Base-by-base conservation (phyloP, 2,329 filamentous ascomycete genomes). In the Aspergillus fructus region DNA sequence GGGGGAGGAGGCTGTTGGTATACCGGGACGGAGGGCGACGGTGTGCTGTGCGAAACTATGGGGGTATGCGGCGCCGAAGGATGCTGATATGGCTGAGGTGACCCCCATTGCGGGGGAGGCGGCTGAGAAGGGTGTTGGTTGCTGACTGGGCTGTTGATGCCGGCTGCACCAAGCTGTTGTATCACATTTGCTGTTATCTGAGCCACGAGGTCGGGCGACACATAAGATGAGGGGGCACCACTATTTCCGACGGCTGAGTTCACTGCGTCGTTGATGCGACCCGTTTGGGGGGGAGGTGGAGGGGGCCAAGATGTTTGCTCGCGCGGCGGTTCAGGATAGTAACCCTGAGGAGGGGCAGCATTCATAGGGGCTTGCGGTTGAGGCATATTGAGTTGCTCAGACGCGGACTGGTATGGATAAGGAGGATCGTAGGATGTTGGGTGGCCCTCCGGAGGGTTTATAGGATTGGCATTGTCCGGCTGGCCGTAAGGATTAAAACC, bases 141-240 rank as follows among this genome's bases (percentile, higher is more conserved):
- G 42, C 60, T 61, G 55, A 66, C 71, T 27, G 67, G 23, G 50
- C 68, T 71, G 65, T 73, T 66, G 58, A 77, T 59, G 46, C 76
- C 76, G 48, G 78, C 73, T 41, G 73, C 75, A 64, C 81, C 84
- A 62, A 85, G 76, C 57, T 86, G 82, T 68, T 84, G 83, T 48
- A 85, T 82, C 24, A 85, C 80, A 55, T 76, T 81, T 54, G 81
- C 80, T 1, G 83, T 86, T 62, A 88, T 84, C 59, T 85, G 81
- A 48, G 83, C 81, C 50, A 89, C 79, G 21, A 88, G 74, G 7
- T 85, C 82, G 2, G 85, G 85, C 51, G 85, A 81, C 12, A 88
- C 73, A 40, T 80, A 78, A 3, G 49, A 52, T 57, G 79, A 74
- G 8, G 78, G 71, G 41, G 81, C 76, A 12, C 79, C 76, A 11